A percentile compares a stretch with the other conserved stretches of the same genome.
Conservation (phyloP, 352 stramenopile species). For the Elongisporangium prolatum region DNA sequence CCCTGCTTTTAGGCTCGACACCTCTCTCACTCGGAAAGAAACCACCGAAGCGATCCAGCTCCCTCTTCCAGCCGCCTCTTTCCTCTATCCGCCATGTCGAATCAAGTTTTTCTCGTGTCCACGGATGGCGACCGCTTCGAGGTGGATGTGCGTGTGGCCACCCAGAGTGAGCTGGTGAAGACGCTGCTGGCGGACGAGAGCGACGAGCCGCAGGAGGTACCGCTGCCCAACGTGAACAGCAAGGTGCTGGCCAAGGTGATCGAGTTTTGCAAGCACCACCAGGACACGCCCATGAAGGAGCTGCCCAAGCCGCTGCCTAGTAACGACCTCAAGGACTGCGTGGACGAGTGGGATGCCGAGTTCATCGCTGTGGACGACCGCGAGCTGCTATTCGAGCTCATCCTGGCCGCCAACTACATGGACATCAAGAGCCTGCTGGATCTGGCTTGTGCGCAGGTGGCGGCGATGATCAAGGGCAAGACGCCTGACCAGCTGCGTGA, state of each 20-base stretch:
- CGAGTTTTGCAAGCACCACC: constrained; percentile 54
- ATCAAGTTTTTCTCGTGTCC: constrained; percentile 42
- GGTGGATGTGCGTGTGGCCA: constrained; percentile 25
- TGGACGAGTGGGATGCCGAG: constrained; percentile 52
- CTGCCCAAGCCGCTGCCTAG: constrained; percentile 60
- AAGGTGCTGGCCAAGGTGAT: constrained; percentile 47
- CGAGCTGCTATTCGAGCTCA: constrained; percentile 61
- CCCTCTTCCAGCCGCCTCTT: not conserved
- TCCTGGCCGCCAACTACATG: constrained; percentile 66
- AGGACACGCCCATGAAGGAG: constrained; percentile 48
- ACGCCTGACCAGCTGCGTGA: constrained; percentile 55
- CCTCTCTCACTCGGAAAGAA: not conserved
- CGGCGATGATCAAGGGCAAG: constrained; percentile 62
- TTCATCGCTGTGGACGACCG: constrained; percentile 47
- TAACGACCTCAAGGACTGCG: constrained; percentile 36
- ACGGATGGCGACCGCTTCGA: constrained; percentile 57
- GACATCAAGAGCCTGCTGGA: constrained; percentile 67
- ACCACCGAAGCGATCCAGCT: not conserved
- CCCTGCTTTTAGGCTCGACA: not conserved
- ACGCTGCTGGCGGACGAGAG: constrained; percentile 38
- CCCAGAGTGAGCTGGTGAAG: constrained; percentile 47
- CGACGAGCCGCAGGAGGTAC: constrained; percentile 37
- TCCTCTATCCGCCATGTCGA: not conserved
- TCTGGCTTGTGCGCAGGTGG: constrained; percentile 51
- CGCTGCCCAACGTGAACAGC: constrained; percentile 55